Evolutionary conservation across 495 filamentous ascomycete genomes (phyloP).

Genomic region (Hypoxylon subgilvum): DNA sequence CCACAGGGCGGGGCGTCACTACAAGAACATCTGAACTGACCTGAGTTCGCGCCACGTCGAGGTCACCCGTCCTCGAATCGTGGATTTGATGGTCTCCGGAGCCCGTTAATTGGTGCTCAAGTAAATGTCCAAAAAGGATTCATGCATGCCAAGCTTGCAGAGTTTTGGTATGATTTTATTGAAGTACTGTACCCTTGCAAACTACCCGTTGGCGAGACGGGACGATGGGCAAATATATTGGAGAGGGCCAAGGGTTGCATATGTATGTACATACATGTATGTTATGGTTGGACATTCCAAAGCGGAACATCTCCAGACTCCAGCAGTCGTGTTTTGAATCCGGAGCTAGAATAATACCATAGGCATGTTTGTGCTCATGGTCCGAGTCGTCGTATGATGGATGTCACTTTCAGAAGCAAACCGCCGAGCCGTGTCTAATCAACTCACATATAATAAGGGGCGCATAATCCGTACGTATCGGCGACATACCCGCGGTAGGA

Average conservation of each 20-base stretch:
- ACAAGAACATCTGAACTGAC: too few relatives aligned
- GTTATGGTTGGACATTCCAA: conserved; percentile 5
- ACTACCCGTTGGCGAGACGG: conserved; percentile 29
- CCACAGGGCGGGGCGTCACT: too few relatives aligned
- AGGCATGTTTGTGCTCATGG: conserved; percentile 10
- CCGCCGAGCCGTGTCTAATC: not conserved
- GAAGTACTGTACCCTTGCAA: conserved; percentile 21
- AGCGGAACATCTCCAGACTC: conserved; percentile 5
- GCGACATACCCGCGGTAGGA: conserved; percentile 6
- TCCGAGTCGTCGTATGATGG: conserved; percentile 20
- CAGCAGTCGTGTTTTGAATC: conserved; percentile 12
- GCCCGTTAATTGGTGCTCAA: too few relatives aligned
- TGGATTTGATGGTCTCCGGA: too few relatives aligned
- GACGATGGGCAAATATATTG: conserved; percentile 30
- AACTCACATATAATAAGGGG: not conserved
- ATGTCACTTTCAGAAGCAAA: conserved; percentile 3
- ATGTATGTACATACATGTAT: not conserved
- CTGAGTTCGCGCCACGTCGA: too few relatives aligned
- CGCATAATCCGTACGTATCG: not conserved
- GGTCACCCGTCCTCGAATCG: too few relatives aligned
- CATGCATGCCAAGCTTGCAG: conserved; percentile 25
- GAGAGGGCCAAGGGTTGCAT: conserved; percentile 12
- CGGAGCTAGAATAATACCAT: not conserved
- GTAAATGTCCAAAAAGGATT: too few relatives aligned
- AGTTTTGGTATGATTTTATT: conserved; percentile 29